Base-by-base conservation (phyloP, 2,329 filamentous ascomycete species). In the Periglandula ipomoeae region DNA sequence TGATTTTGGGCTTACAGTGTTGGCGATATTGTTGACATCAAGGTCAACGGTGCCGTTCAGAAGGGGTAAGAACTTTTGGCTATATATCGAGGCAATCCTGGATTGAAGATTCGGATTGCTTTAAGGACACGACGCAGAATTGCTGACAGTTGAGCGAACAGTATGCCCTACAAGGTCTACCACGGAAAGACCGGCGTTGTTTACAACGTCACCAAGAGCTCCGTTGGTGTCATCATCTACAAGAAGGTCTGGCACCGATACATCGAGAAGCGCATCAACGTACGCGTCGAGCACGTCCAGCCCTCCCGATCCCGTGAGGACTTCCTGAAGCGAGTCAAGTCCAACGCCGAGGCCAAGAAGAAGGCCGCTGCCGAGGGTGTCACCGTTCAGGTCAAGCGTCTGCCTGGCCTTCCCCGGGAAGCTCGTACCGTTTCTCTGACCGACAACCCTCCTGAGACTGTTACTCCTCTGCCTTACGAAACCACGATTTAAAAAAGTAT, bases 251-350 rank as follows among this genome's bases (percentile, higher is more conserved):
- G 90, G 78, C 93, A 97, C 85, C 87, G 91, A 69, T 98, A 96
- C 84, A 81, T 98, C 72, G 93, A 98, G 87, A 98, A 98, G 89
- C 91, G 93, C 73, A 84, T 98, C 80, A 97, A 95, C 84, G 81
- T 98, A 77, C 89, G 93, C 71, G 76, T 97, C 74, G 93, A 98
- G 85, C 93, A 98, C 85, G 82, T 98, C 75, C 76, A 77, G 68
- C 87, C 87, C 70, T 97, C 91, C 63, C 87, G 93, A 72, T 97
- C 91, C 67, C 84, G 93, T 70, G 91, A 97, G 67, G 91, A 93
- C 73, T 97, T 98, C 82, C 75, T 97, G 67, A 84, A 81, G 78
- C 86, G 91, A 68, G 91, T 98, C 73, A 97, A 97, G 88, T 76
- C 82, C 70, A 97, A 97, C 79, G 89, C 90, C 67, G 84, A 81